Conservation (phyloP, 2,329 filamentous ascomycete genomes). For the Cladophialophora exuberans region DNA sequence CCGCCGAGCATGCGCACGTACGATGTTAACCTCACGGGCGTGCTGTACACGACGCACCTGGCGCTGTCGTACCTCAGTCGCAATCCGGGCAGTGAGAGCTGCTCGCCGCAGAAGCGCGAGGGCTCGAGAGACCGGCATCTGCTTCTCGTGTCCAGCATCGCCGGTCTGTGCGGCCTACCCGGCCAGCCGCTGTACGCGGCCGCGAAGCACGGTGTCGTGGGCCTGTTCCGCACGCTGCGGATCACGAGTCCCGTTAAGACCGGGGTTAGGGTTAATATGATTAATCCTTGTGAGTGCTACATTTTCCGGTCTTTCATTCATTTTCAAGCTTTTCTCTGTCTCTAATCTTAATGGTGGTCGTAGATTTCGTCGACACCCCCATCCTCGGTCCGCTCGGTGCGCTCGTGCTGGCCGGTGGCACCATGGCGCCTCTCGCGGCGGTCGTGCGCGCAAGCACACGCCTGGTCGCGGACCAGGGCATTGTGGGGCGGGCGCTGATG, state of each 20-base stretch:
- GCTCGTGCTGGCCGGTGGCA: conserved; percentile 60
- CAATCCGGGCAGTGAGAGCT: conserved; percentile 53
- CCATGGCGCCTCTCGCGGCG: conserved; percentile 57
- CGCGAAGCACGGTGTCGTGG: conserved; percentile 69
- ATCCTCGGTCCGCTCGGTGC: conserved; percentile 55
- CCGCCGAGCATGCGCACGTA: conserved; percentile 56
- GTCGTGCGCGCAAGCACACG: conserved; percentile 67
- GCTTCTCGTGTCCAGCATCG: conserved; percentile 66
- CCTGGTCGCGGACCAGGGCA: conserved; percentile 61
- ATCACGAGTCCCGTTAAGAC: conserved; percentile 49
- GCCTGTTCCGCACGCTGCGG: conserved; percentile 64
- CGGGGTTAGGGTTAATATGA: conserved; percentile 65
- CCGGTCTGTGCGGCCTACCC: conserved; percentile 51
- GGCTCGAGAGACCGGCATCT: conserved; percentile 60
- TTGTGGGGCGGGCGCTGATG: conserved; percentile 61
- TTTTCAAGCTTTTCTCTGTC: neutral
- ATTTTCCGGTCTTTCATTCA: neutral
- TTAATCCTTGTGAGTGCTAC: conserved; percentile 56
- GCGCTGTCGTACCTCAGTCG: conserved; percentile 53
- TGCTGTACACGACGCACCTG: conserved; percentile 67
- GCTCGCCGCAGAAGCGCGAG: conserved; percentile 35
- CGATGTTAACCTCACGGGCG: conserved; percentile 66
- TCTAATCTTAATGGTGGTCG: neutral
- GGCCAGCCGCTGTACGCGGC: conserved; percentile 58
- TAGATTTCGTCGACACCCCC: conserved; percentile 65